Conservation (phyloP, 2,329 filamentous ascomycete species). For the Aspergillus felis region DNA sequence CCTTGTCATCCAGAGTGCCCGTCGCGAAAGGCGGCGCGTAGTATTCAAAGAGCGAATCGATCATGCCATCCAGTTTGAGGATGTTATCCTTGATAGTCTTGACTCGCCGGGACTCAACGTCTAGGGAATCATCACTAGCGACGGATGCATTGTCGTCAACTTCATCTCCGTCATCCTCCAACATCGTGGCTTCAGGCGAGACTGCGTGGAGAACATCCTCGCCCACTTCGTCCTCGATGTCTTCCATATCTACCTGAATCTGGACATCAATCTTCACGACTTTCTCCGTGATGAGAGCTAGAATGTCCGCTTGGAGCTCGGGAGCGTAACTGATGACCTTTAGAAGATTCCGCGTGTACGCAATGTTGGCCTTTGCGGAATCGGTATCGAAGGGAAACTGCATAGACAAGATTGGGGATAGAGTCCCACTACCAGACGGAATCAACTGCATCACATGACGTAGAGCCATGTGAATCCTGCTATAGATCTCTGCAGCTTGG, state of each 20-base stretch:
- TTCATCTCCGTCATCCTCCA: constrained; percentile 43
- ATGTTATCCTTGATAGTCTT: constrained; percentile 78
- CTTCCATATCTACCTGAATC: constrained; percentile 89
- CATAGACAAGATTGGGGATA: constrained; percentile 62
- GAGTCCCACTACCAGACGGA: constrained; percentile 68
- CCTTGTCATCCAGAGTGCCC: constrained; percentile 64
- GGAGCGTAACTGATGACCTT: constrained; percentile 73
- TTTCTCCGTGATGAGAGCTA: constrained; percentile 77
- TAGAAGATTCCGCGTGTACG: constrained; percentile 84
- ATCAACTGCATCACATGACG: constrained; percentile 75
- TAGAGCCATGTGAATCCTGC: constrained; percentile 71
- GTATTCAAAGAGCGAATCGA: constrained; percentile 81
- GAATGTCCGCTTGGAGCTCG: constrained; percentile 71
- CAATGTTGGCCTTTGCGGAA: constrained; percentile 71
- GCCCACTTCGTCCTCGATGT: constrained; percentile 83
- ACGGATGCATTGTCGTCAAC: constrained; percentile 66
- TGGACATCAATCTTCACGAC: constrained; percentile 93
- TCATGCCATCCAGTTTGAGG: constrained; percentile 83
- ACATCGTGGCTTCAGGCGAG: constrained; percentile 21
- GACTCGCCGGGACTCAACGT: constrained; percentile 42
- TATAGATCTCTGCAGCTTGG: constrained; percentile 61
- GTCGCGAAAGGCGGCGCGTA: constrained; percentile 71
- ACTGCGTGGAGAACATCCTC: constrained; percentile 59
- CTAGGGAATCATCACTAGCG: constrained; percentile 59
- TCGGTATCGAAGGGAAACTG: constrained; percentile 77